Conservation (phyloP, 2,329 filamentous ascomycete genomes). For the Calonectria hongkongensis region DNA sequence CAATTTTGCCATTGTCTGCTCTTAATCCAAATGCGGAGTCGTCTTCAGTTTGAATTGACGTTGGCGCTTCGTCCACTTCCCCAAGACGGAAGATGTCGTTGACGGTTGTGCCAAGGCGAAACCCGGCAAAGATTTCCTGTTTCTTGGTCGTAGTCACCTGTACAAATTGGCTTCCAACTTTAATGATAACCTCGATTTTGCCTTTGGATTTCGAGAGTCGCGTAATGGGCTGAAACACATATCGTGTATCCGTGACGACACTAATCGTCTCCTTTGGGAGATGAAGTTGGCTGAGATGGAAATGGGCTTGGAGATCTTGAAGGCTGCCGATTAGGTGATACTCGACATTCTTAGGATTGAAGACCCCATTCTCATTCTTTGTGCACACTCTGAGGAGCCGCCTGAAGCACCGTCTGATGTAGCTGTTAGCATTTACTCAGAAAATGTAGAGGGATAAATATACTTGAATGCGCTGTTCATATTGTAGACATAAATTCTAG, state of each 20-base stretch:
- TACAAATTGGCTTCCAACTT: constrained; percentile 81
- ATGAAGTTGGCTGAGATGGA: constrained; percentile 79
- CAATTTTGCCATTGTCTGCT: constrained; percentile 81
- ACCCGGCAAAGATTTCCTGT: constrained; percentile 79
- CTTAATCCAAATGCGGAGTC: constrained; percentile 80
- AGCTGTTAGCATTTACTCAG: constrained; percentile 26
- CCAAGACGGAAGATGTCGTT: constrained; percentile 82
- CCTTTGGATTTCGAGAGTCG: constrained; percentile 81
- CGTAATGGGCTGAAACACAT: constrained; percentile 79
- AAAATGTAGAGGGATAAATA: constrained; percentile 37
- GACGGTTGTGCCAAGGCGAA: constrained; percentile 77
- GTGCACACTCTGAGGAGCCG: constrained; percentile 77
- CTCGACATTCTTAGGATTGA: constrained; percentile 79
- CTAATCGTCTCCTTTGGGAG: constrained; percentile 82
- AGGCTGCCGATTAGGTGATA: constrained; percentile 80
- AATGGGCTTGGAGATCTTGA: constrained; percentile 79
- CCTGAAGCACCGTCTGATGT: constrained; percentile 75
- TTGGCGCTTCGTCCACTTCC: constrained; percentile 80
- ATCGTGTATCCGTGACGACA: constrained; percentile 79
- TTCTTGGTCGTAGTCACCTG: constrained; percentile 82
- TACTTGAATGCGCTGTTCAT: constrained; percentile 83
- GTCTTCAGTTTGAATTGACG: constrained; percentile 78
- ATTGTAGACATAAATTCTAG: constrained; percentile 81
- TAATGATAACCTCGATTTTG: constrained; percentile 81
- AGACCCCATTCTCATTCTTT: constrained; percentile 75